Evolutionary conservation across 176 grass and related monocot species (phyloP).

Genomic region (Cymbopogon citratus): DNA sequence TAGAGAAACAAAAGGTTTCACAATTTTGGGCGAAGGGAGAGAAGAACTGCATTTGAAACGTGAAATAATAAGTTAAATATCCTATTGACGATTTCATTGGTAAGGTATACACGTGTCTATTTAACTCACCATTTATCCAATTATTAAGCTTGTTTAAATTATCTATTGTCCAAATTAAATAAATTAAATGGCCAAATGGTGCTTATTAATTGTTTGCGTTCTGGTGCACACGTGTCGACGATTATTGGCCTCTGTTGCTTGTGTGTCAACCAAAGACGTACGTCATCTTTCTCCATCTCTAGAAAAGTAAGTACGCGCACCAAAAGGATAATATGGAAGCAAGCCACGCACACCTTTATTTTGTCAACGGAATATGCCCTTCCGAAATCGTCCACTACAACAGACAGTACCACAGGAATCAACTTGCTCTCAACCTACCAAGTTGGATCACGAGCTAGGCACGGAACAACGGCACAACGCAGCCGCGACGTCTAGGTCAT

Average conservation of each 20-base stretch:
- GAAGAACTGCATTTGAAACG: too few relatives aligned
- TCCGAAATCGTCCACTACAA: not conserved
- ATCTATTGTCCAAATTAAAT: too few relatives aligned
- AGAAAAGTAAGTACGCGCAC: not conserved
- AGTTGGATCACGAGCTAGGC: constrained; percentile 3
- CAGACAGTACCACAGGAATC: not conserved
- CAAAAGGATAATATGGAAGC: not conserved
- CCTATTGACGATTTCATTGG: too few relatives aligned
- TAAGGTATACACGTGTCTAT: too few relatives aligned
- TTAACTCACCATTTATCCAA: too few relatives aligned
- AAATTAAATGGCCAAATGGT: too few relatives aligned
- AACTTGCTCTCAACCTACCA: not conserved
- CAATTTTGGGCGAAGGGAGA: too few relatives aligned
- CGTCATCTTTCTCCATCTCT: not conserved
- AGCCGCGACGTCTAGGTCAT: too few relatives aligned
- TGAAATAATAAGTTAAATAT: too few relatives aligned
- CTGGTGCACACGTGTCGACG: not conserved
- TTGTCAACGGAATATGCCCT: not conserved
- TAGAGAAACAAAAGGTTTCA: too few relatives aligned
- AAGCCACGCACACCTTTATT: not conserved
- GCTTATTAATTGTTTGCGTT: too few relatives aligned
- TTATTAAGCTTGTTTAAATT: too few relatives aligned
- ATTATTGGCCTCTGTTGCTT: not conserved
- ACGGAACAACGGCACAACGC: not conserved
- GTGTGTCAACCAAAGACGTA: not conserved